Evolutionary conservation across 1,284 basidiomycete species (phyloP), one percentile per base, ranked within the genome.

Genomic region (Xanthoconium separans): DNA sequence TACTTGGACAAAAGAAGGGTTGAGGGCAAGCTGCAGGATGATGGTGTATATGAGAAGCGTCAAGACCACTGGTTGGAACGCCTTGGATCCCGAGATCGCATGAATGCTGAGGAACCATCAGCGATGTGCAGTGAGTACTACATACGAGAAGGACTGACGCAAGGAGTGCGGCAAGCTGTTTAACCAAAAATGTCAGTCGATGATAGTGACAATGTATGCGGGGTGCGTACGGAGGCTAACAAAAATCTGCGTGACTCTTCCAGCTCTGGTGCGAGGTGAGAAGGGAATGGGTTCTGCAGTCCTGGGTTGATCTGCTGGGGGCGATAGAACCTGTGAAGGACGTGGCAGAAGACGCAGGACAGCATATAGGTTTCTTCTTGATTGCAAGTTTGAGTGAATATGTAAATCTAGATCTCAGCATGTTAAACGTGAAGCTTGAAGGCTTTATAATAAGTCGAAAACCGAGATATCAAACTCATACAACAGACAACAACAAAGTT

Each of bases 21-120:
- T 53, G 34, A 46, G 41, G 11, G 51, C 50, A n/a, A 65, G 41
- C 22, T 53, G 56, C 12, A 68, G 55, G 16, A 34, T 65, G 41
- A 61, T 56, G 1, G 57, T 67, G 18, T 58, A 65, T 10, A 65
- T 47, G 6, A 65, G 53, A 5, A 66, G 47, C 1, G 50, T 50
- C 10, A 66, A 47, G 0, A 37, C 50, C n/a, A 47, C 31, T 2
- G 56, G 63, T n/a, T 24, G 34, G 15, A 68, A 30, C 0, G 20
- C 22, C 6, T 37, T 54, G 1, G 50, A 57, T 24, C 52, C 55
- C 0, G 57, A 53, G 5, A 63, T 10, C 0, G 54, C 20, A 8
- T 56, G 42, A 47, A 60, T n/a, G 8, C 65, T 67, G 40, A 24
- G 20, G 24, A 43, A 4, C 12, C 18, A 8, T 56, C 41, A 44